A percentile compares a stretch with the other conserved stretches of the same genome.
These are phyloP conservation scores for Kurtzmaniella quercitrusa DNA, from an alignment of 1,139 yeast genomes.

Conservation along the genomic window DNA sequence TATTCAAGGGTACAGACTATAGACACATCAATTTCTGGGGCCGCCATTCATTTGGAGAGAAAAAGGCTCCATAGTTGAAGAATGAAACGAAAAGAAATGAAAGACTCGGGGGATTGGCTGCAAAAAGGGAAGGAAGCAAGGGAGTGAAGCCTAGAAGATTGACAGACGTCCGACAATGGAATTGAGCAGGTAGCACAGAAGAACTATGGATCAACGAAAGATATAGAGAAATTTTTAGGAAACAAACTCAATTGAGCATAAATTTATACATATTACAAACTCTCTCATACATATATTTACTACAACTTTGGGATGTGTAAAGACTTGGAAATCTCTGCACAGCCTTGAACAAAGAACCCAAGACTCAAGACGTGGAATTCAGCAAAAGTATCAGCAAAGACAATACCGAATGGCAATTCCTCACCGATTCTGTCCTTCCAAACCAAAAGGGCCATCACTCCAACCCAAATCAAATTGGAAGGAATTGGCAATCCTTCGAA, in stretches of 20 bases:
- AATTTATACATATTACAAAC: no score
- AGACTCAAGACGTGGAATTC: constrained; percentile 73
- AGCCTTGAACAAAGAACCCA: constrained; percentile 74
- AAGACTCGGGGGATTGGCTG: background rate
- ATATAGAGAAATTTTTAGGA: no score
- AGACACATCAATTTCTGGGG: constrained; percentile 16
- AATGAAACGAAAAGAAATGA: background rate
- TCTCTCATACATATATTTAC: background rate
- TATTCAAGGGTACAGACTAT: constrained; percentile 21
- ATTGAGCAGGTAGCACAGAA: no score
- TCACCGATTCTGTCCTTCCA: constrained; percentile 43
- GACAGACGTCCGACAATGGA: no score
- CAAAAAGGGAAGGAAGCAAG: background rate
- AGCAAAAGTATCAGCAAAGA: constrained; percentile 48
- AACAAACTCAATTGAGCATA: no score
- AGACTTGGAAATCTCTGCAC: constrained; percentile 88
- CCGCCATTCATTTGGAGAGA: background rate
- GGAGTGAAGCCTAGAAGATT: no score
- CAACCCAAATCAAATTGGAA: constrained; percentile 72
- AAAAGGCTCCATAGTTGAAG: background rate
- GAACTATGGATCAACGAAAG: no score
- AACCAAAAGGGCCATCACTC: constrained; percentile 63
- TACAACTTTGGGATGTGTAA: constrained; percentile 87
- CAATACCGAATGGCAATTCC: constrained; percentile 63
- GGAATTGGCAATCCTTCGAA: constrained; percentile 98